phyloP scores from a whole-genome alignment of 345 rosid genomes.

The Leavenworthia alabamica region DNA sequence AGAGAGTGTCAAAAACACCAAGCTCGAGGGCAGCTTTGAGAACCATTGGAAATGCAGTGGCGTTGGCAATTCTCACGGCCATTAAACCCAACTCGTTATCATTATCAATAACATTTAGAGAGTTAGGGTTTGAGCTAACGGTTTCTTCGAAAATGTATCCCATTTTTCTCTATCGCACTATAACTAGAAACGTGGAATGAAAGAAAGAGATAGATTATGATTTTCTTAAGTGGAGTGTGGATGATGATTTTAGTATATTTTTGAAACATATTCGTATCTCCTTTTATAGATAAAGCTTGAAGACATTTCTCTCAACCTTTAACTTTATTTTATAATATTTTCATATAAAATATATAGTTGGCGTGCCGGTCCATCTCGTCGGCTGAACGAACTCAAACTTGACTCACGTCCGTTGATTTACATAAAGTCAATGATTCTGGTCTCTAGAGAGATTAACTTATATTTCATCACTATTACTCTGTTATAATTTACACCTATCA shows the following conservation, averaged over 20 bases:
- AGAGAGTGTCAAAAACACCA: slow-evolving; percentile 39
- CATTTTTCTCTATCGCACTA: neutral
- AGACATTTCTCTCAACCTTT: neutral
- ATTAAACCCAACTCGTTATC: slow-evolving; percentile 36
- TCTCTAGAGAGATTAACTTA: no score
- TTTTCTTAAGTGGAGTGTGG: neutral
- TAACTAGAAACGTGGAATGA: neutral
- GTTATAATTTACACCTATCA: no score
- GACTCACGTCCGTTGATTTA: no score
- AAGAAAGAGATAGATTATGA: neutral
- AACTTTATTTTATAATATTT: neutral
- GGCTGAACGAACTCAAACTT: neutral
- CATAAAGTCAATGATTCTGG: no score
- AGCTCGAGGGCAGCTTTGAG: slow-evolving; percentile 44
- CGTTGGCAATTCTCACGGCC: slow-evolving; percentile 35
- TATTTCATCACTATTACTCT: no score
- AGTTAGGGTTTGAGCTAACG: slow-evolving; percentile 3
- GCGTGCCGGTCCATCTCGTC: neutral
- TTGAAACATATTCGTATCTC: neutral
- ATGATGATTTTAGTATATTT: neutral
- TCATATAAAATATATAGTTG: neutral
- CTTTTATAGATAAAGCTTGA: neutral
- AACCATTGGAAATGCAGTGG: slow-evolving; percentile 37
- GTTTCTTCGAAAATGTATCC: neutral
- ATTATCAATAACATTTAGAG: neutral